Evolutionary conservation across 1,284 basidiomycete species (phyloP).

Genomic region (Ustanciosporium gigantosporum): DNA sequence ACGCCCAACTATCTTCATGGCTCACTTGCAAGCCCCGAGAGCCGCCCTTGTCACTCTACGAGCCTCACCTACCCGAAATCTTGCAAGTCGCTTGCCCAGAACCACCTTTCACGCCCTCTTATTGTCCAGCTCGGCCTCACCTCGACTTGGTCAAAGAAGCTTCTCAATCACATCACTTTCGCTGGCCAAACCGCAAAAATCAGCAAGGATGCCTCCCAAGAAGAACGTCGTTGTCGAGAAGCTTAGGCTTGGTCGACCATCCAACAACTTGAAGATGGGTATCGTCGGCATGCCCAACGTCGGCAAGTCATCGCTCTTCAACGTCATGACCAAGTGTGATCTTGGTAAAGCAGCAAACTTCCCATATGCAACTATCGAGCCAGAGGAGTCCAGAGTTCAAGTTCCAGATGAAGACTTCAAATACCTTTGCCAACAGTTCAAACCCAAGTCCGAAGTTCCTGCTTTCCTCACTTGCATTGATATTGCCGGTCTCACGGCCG

Average conservation of each 20-base stretch:
- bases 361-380: slow-evolving; percentile 87
- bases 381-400: slow-evolving; percentile 77
- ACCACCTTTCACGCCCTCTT: too few species aligned
- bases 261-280: slow-evolving; percentile 61
- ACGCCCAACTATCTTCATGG: too few species aligned
- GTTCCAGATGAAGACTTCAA: slow-evolving; percentile 95
- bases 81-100: too few species aligned
- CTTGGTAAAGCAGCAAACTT: slow-evolving; percentile 98
- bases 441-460: slow-evolving; percentile 83
- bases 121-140: neutral
- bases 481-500: slow-evolving; percentile 94
- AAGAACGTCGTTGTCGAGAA: slow-evolving; percentile 46
- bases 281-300: slow-evolving; percentile 60
- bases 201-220: slow-evolving; percentile 55
- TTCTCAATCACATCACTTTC: slow-evolving; percentile 17
- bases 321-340: slow-evolving; percentile 82
- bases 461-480: slow-evolving; percentile 98
- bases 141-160: neutral
- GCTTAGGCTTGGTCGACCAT: slow-evolving; percentile 55
- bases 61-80: too few species aligned
- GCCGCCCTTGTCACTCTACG: too few species aligned
- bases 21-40: too few species aligned
- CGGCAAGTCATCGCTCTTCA: slow-evolving; percentile 66
- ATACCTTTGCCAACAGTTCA: slow-evolving; percentile 89
- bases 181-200: slow-evolving; percentile 25